These are phyloP conservation scores for Bonia amplexicaulis DNA, from an alignment of 176 grass and related monocot species.

Conservation along the genomic window DNA sequence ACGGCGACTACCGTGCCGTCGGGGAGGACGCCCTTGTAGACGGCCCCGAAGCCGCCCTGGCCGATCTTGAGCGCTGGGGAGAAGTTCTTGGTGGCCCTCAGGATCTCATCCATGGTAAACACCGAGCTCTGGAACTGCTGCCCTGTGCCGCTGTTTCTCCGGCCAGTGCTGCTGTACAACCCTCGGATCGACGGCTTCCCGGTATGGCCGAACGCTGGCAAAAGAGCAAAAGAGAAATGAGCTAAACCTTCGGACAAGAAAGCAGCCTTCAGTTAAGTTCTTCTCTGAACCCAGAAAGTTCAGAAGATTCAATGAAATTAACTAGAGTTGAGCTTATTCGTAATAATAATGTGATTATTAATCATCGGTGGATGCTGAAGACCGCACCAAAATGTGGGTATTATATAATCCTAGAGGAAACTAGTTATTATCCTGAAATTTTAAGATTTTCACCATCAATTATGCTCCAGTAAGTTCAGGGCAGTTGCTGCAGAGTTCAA, in stretches of 20 bases:
- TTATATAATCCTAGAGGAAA: too few relatives aligned
- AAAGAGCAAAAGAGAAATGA: neutral
- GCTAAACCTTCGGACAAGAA: neutral
- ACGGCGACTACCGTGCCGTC: conserved; percentile 76
- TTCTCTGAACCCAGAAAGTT: too few relatives aligned
- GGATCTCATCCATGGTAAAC: conserved; percentile 76
- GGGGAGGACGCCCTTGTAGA: conserved; percentile 67
- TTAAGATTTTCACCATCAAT: neutral
- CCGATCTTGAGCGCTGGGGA: conserved; percentile 71
- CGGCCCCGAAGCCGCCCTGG: conserved; percentile 77
- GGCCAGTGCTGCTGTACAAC: conserved; percentile 15
- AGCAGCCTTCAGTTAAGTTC: neutral
- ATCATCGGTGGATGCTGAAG: too few relatives aligned
- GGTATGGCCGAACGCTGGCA: neutral
- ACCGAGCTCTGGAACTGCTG: conserved; percentile 33
- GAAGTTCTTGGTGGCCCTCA: conserved; percentile 71
- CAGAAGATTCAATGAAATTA: too few relatives aligned
- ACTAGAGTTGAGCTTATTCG: neutral
- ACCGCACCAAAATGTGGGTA: too few relatives aligned
- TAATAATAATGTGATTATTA: neutral
- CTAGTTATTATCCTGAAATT: too few relatives aligned
- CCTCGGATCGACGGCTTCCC: conserved; percentile 15
- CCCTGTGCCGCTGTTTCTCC: neutral
- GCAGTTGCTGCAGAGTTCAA: too few relatives aligned
- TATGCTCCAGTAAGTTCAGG: neutral